These are phyloP conservation scores for Saccharomycopsis fibuligera DNA, from an alignment of 805 yeast genomes.

Conservation along the genomic window DNA sequence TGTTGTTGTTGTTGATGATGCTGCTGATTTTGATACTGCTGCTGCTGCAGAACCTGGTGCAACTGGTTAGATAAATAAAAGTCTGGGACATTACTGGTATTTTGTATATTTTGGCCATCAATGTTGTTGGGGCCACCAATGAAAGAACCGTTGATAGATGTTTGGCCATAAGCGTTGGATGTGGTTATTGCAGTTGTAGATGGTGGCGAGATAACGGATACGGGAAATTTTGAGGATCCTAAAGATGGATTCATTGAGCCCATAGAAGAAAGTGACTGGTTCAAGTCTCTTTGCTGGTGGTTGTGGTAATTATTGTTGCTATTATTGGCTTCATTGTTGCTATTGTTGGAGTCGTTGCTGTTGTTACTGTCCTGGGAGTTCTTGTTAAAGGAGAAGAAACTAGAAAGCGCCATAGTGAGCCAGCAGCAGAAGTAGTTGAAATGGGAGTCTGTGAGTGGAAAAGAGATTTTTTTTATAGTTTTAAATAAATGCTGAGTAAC, in stretches of 20 bases:
- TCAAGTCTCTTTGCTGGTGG: conserved; percentile 20
- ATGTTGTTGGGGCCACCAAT: conserved; percentile 20
- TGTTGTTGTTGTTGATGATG: neutral
- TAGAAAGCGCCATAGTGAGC: conserved; percentile 17
- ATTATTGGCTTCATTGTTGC: conserved; percentile 6
- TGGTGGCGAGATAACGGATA: conserved; percentile 13
- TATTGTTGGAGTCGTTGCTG: conserved; percentile 13
- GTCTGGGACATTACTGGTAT: conserved; percentile 3
- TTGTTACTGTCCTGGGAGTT: conserved; percentile 13
- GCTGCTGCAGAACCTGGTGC: conserved; percentile 16
- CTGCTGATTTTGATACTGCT: conserved; percentile 18
- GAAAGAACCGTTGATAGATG: conserved; percentile 16
- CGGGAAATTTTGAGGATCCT: conserved; percentile 16
- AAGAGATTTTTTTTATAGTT: no score
- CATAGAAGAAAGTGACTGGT: conserved; percentile 21
- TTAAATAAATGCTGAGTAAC: no score
- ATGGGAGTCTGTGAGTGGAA: no score
- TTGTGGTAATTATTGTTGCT: neutral
- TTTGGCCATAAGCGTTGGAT: conserved; percentile 19
- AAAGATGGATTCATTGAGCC: conserved; percentile 4
- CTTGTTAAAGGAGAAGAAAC: conserved; percentile 18
- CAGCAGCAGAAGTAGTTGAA: no score
- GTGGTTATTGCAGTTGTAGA: conserved; percentile 18
- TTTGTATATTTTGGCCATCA: conserved; percentile 20
- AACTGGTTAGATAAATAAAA: neutral